Evolutionary conservation across 345 rosid genomes (phyloP).

Genomic region (Rubroshorea leprosula): DNA sequence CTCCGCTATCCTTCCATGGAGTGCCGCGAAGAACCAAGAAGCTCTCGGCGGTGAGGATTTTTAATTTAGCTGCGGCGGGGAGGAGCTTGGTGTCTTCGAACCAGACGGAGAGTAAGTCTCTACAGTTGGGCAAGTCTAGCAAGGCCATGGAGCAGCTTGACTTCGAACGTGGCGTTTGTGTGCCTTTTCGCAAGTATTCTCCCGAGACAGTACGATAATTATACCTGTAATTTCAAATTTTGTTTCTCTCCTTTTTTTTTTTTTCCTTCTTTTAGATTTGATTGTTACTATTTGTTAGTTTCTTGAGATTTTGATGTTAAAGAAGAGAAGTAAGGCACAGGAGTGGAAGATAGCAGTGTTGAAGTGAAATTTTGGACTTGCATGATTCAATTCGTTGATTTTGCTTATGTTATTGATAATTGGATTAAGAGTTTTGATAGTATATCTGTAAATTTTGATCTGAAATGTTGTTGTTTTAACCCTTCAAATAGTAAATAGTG

Average conservation of each 20-base stretch:
- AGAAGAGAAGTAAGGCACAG: too few species aligned
- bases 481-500: not conserved
- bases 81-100: not conserved
- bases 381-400: too few species aligned
- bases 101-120: conserved; percentile 1
- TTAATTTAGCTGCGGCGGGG: conserved; percentile 10
- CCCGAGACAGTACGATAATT: conserved; percentile 76
- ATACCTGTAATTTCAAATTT: conserved; percentile 7
- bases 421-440: too few species aligned
- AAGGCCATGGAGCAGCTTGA: conserved; percentile 81
- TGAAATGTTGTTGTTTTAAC: not conserved
- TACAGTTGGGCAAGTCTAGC: conserved; percentile 34
- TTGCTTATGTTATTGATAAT: too few species aligned
- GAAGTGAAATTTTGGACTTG: too few species aligned
- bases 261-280: not conserved
- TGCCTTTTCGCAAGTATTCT: conserved; percentile 94
- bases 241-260: not conserved
- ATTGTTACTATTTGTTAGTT: too few species aligned
- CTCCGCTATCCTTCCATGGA: conserved; percentile 11
- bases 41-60: conserved; percentile 5
- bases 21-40: conserved; percentile 12
- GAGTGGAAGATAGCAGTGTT: too few species aligned
- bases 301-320: too few species aligned
- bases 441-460: too few species aligned
- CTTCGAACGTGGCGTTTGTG: conserved; percentile 94